phyloP scores from a whole-genome alignment of 306 rosid genomes.

The Gynostemma pentaphyllum region DNA sequence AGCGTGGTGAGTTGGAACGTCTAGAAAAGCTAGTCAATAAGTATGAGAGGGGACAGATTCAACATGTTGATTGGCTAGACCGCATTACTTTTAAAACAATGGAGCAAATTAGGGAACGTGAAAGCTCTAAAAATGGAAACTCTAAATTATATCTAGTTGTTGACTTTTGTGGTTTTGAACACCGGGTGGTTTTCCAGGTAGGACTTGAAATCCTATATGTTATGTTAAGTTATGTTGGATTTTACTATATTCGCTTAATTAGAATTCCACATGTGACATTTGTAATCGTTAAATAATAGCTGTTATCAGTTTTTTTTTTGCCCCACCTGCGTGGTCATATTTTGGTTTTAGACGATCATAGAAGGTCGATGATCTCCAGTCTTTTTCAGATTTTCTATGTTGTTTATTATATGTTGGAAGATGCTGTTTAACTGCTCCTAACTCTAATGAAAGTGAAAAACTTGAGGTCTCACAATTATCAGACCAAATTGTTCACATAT shows the following conservation, averaged over 20 bases:
- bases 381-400: not conserved
- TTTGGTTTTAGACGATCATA: not conserved
- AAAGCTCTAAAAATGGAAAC: slow-evolving; percentile 61
- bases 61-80: slow-evolving; percentile 86
- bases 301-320: not conserved
- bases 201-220: slow-evolving; percentile 3
- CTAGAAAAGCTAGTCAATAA: slow-evolving; percentile 82
- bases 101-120: slow-evolving; percentile 74
- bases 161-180: slow-evolving; percentile 87
- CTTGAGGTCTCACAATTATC: not conserved
- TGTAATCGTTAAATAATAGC: not conserved
- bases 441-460: not conserved
- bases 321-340: not conserved
- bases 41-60: slow-evolving; percentile 92
- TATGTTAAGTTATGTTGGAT: not conserved
- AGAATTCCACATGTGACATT: not conserved
- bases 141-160: slow-evolving; percentile 73
- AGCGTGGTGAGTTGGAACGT: slow-evolving; percentile 89
- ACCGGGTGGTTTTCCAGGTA: slow-evolving; percentile 94
- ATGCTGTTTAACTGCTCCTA: not conserved
- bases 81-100: slow-evolving; percentile 71
- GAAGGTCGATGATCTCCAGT: not conserved
- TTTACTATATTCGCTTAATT: not conserved
- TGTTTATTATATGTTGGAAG: not conserved
- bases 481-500: not conserved